phyloP scores from a whole-genome alignment of 1,284 basidiomycete species.

The Heterobasidion parviporum region DNA sequence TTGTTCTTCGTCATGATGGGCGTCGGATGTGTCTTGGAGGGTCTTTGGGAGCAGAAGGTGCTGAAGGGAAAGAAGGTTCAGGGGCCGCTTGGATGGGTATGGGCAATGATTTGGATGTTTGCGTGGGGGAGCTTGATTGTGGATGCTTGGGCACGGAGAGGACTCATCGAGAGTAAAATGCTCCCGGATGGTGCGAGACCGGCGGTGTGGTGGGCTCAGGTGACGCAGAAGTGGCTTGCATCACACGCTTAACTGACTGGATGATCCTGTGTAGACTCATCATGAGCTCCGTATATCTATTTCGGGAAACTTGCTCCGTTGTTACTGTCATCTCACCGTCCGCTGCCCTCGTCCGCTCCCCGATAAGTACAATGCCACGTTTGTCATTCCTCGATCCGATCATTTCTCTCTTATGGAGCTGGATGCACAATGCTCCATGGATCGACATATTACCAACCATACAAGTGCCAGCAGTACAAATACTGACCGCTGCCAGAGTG shows the following conservation, averaged over 20 bases:
- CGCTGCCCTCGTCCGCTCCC: too few species aligned
- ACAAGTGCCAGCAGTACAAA: too few species aligned
- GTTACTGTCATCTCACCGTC: too few species aligned
- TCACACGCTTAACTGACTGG: constrained; percentile 1
- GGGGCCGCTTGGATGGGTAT: constrained; percentile 33
- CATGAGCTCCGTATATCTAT: too few species aligned
- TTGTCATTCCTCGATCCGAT: too few species aligned
- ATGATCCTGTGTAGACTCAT: too few species aligned
- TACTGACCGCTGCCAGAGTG: too few species aligned
- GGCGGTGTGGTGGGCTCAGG: constrained; percentile 10
- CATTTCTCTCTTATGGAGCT: too few species aligned
- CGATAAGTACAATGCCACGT: too few species aligned
- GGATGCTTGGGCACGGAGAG: constrained; percentile 43
- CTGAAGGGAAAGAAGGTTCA: constrained; percentile 3
- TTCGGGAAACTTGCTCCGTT: too few species aligned
- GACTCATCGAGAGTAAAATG: constrained; percentile 24
- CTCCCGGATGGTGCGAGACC: constrained; percentile 6
- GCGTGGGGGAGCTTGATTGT: constrained; percentile 37
- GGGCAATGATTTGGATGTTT: constrained; percentile 38
- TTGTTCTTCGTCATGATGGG: constrained; percentile 9
- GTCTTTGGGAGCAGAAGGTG: not conserved
- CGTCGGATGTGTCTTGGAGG: constrained; percentile 7
- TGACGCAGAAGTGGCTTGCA: constrained; percentile 10
- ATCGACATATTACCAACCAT: too few species aligned
- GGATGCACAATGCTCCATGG: too few species aligned